Evolutionary conservation across 345 rosid species (phyloP), one percentile per base, ranked within the genome.

Genomic region (thale cress (Arabidopsis thaliana)): DNA sequence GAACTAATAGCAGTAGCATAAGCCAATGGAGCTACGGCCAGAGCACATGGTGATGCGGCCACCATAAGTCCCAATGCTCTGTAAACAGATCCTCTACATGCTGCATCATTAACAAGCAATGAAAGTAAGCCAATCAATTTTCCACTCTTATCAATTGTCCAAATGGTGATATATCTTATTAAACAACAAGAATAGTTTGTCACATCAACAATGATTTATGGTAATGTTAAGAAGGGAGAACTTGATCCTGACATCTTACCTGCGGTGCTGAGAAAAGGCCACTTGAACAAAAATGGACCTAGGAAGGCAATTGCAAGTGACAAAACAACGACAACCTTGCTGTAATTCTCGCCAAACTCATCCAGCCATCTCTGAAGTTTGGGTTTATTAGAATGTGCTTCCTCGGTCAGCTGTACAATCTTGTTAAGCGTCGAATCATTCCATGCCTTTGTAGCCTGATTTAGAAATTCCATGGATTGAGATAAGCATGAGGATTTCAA

Each of bases 21-120:
- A n/a, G 97, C 96, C 84, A 95, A 83, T 2, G 98, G 98, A 86
- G 98, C 99, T 30, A 95, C 97, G 33, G 97, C 99, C 83, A 95
- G 81, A 67, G 98, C 98, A 81, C 99, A 95, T 9, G 96, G 97
- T 22, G 99, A 92, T 71, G 97, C 97, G 46, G 97, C 99, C 78
- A 92, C 91, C 97, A 95, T 90, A 67, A 95, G 91, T 65, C 97
- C 97, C 77, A 90, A 78, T 62, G 99, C 97, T 71, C 99, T 86
- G 76, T 95, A 92, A 9, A 95, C 67, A 53, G 97, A 95, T 82
- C 97, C 99, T 85, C 99, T 88, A 85, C 93, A 92, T 71, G 59
- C 97, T 95, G 81, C 76, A 80, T 30, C 25, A 82, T 62, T 28
- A 80, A 49, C 40, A 57, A 56, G 60, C 13, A 71, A 64, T 4